Evolutionary conservation across 2,329 filamentous ascomycete species (phyloP), one percentile per base, ranked within the genome.

Genomic region (Curvularia spicifera): DNA sequence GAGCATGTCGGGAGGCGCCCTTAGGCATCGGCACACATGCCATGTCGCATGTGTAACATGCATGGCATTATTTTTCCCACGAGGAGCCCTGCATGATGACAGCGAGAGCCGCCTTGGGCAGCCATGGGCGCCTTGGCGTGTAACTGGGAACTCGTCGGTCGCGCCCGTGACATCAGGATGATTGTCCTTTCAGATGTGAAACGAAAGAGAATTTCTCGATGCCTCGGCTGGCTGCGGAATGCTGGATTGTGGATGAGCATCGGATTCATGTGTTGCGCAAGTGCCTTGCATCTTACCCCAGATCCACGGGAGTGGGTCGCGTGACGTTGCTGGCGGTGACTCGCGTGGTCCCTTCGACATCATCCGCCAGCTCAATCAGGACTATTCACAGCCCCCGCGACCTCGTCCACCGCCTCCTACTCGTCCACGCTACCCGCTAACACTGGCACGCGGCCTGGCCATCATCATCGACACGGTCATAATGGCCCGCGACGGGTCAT

Each of bases 211-310:
- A 24, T 22, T 24, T 24, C 3, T 47, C 37, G 0, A 8, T 33
- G 44, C 46, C 44, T n/a, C 37, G 29, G 40, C 42, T 31, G 37
- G 10, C 15, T 46, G 12, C 22, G 5, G 15, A 22, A 31, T 51
- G 18, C 50, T 40, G 18, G 33, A 40, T 18, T 18, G 35, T 40
- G 47, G n/a, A 47, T 31, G 37, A 31, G 42, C 47, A 24, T 51
- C 26, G 28, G 28, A 13, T 51, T 48, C 9, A 44, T 6, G 37
- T 49, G 37, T 57, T 24, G 50, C 40, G 42, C 2, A 26, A 50
- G 56, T 58, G 56, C 56, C 56, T 58, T 58, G 51, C 56, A 58
- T 58, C 49, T 20, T 44, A 55, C 51, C 56, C 46, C 56, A 29
- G 56, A 51, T 51, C 46, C 46, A 52, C 51, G 40, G 42, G 53